A percentile compares a stretch with the other conserved stretches of the same genome.
phyloP scores from a whole-genome alignment of 2,329 filamentous ascomycete species.

The Xylariaceae sp. region DNA sequence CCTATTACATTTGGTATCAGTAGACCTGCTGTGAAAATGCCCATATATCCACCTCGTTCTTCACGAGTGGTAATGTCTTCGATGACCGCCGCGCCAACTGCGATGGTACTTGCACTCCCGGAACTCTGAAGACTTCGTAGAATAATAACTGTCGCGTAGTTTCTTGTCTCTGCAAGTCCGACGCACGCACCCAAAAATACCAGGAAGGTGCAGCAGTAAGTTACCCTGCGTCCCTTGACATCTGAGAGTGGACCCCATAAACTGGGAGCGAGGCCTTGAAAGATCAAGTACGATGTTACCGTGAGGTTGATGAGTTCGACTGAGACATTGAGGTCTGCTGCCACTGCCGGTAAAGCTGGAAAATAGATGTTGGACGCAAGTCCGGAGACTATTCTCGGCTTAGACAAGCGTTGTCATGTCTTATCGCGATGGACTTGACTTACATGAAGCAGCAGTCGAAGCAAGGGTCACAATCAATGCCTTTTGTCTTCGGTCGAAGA shows the following conservation, averaged over 20 bases:
- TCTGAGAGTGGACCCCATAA: constrained; percentile 49
- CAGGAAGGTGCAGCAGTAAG: constrained; percentile 44
- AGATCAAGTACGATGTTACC: constrained; percentile 46
- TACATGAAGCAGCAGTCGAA: constrained; percentile 49
- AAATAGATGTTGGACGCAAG: constrained; percentile 47
- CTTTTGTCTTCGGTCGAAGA: constrained; percentile 48
- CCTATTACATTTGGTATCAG: constrained; percentile 37
- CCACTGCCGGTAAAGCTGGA: constrained; percentile 43
- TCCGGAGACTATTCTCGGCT: constrained; percentile 32
- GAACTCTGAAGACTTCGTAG: constrained; percentile 50
- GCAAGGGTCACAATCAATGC: constrained; percentile 43
- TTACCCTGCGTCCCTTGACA: constrained; percentile 42
- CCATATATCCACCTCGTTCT: constrained; percentile 54
- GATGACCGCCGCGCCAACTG: constrained; percentile 50
- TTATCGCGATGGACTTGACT: constrained; percentile 10
- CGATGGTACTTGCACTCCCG: constrained; percentile 52
- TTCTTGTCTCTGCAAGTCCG: constrained; percentile 42
- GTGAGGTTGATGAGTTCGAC: constrained; percentile 39
- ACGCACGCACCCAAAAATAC: constrained; percentile 45
- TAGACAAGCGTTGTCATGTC: not conserved
- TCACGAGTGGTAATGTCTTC: constrained; percentile 54
- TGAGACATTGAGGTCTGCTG: constrained; percentile 39
- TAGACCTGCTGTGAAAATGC: constrained; percentile 37
- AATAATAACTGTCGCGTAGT: constrained; percentile 43
- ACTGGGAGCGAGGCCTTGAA: constrained; percentile 52